Base-by-base conservation (phyloP, 2,329 filamentous ascomycete species). In the Aspergillus pseudonomiae region DNA sequence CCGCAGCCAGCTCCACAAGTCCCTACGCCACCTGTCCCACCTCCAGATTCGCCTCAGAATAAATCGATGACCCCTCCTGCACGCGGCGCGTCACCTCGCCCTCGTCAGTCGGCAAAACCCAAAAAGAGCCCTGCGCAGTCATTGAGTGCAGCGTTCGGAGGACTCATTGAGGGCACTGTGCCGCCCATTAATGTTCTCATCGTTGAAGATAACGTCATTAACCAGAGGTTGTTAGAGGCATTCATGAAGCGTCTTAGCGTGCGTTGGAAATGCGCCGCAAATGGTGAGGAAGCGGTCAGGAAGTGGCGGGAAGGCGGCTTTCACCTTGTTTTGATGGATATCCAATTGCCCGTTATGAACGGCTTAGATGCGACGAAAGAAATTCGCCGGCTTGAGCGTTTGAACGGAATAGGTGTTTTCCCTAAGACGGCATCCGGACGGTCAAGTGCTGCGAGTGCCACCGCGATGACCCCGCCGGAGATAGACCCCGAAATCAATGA, bases 171-270 rank as follows among this genome's bases (percentile, higher is more conserved):
- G 69, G 90, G 89, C 60, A 89, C 89, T 1, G 93, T 98, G 0
- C 95, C 95, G 9, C 94, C 95, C 1, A 98, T 99, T 80, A 98
- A 96, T 71, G 94, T 98, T 9, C 84, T 99, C 50, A 97, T 99
- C 65, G 95, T 99, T 16, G 95, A 99, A 81, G 95, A 99, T 81
- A 99, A 99, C 78, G 93, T 95, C 67, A 98, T 99, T 84, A 99
- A 98, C 75, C 83, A 98, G 69, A 92, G 93, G 73, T 88, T 99
- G 11, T 83, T 99, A 41, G 94, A 97, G 75, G 93, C 94, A 1
- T 96, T 99, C 74, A 94, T 98, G 84, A 97, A 97, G 80, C 86
- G 93, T 56, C 84, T 99, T 57, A 97, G 97, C 74, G 95, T 99
- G 7, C 88, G 95, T 39, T 98, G 94, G 93, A 91, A 95, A 78